Evolutionary conservation across 2,329 filamentous ascomycete species (phyloP), one percentile per base, ranked within the genome.

Genomic region (Fusarium marasasianum): DNA sequence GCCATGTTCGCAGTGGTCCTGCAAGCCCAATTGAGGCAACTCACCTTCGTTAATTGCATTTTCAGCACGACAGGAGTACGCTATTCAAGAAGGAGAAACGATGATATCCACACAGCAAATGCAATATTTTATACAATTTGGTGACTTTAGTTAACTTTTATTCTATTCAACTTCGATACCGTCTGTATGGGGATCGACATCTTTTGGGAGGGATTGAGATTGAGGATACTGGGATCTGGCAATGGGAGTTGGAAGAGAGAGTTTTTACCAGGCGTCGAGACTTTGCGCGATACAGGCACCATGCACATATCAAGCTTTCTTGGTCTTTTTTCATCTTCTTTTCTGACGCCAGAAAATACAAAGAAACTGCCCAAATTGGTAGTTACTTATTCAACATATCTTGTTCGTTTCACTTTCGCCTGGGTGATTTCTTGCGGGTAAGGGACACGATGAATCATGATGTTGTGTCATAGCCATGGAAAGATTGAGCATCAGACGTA

Each of bases 1-100:
- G 86, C 74, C 84, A 83, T 54, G 80, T 86, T 54, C 84, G 88
- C 69, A 91, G 90, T 81, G 83, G 86, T 58, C 89, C 90, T 8
- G 83, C 86, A 40, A 92, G 90, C 77, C 90, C 90, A 3, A 83
- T 89, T 38, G 88, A 90, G 51, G 76, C 65, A 13, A 74, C 79
- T 22, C 76, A 74, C 59, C 80, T 79, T 60, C 80, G 79, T 63
- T 83, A 67, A 77, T 35, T 40, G 47, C 47, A 43, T 24, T 38
- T 60, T 54, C 35, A 60, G 48, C 24, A 41, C 15, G 48, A 48
- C 31, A 37, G 37, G 53, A 56, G 55, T 47, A 66, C 31, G 50
- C 38, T 33, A 56, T 26, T 45, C 29, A 29, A 66, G 53, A 43
- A 55, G 29, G 63, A 63, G 65, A 64, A 37, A 55, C 61, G 64